Evolutionary conservation across 352 stramenopile genomes (phyloP).

Genomic region (Phytophthora cryptogea): DNA sequence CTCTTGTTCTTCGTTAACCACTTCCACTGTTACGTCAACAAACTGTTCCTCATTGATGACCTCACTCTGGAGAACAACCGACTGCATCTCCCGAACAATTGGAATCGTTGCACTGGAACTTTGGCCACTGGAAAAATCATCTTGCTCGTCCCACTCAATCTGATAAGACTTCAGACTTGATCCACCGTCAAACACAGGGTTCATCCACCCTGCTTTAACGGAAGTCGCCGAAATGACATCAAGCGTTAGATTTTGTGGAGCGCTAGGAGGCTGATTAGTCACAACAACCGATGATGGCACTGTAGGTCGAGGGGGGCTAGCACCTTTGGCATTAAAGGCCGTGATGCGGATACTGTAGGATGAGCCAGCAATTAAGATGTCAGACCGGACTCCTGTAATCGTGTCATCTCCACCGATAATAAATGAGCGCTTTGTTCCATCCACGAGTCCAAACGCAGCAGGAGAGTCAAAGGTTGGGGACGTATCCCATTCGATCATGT

Average conservation of each 20-base stretch:
- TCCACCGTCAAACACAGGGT: conserved; percentile 92
- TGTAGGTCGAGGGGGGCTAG: conserved; percentile 45
- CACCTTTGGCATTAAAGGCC: conserved; percentile 78
- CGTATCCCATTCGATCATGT: conserved; percentile 96
- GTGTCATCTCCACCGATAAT: conserved; percentile 93
- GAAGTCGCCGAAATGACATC: conserved; percentile 67
- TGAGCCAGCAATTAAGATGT: conserved; percentile 73
- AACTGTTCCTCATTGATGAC: conserved; percentile 94
- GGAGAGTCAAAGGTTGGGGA: conserved; percentile 90
- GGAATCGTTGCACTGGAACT: conserved; percentile 70
- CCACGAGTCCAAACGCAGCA: conserved; percentile 65
- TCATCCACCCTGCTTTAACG: conserved; percentile 80
- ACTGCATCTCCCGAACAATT: conserved; percentile 92
- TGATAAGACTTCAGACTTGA: conserved; percentile 75
- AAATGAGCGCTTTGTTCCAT: conserved; percentile 53
- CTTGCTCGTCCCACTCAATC: conserved; percentile 84
- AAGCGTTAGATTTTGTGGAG: conserved; percentile 59
- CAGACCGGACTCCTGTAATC: conserved; percentile 89
- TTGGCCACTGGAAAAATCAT: conserved; percentile 70
- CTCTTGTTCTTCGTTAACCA: conserved; percentile 96
- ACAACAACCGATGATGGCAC: conserved; percentile 51
- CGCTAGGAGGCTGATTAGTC: conserved; percentile 66
- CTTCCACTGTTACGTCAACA: conserved; percentile 91
- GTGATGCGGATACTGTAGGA: conserved; percentile 81
- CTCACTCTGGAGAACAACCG: conserved; percentile 72